Conservation (phyloP, 345 rosid species). For the Zanthoxylum bungeanum region DNA sequence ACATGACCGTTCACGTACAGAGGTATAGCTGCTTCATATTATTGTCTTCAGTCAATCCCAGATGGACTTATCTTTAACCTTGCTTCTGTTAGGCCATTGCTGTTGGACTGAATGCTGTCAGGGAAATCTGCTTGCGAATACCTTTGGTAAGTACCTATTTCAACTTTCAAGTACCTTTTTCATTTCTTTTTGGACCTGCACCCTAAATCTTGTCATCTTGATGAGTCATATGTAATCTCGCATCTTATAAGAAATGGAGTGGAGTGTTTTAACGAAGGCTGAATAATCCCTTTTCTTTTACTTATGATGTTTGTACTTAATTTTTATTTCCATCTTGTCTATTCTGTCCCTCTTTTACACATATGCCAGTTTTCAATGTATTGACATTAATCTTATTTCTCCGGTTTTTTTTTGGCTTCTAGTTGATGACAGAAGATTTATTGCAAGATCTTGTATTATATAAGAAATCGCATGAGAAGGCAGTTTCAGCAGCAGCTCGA, state of each 20-base stretch:
- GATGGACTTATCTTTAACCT: constrained; percentile 6
- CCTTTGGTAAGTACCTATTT: constrained; percentile 63
- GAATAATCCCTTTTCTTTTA: not conserved
- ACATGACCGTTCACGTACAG: constrained; percentile 86
- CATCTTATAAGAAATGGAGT: not conserved
- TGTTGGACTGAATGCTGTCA: constrained; percentile 79
- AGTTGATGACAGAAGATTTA: constrained; percentile 96
- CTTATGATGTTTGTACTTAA: not conserved
- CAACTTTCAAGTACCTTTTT: not conserved
- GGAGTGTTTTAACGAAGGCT: not conserved
- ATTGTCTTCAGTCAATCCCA: not conserved
- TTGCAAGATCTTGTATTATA: constrained; percentile 90
- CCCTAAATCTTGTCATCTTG: not conserved
- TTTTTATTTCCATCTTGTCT: not conserved
- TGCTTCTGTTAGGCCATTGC: constrained; percentile 67
- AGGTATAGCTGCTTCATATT: constrained; percentile 39
- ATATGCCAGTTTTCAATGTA: not conserved
- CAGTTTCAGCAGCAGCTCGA: constrained; percentile 81
- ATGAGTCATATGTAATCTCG: not conserved
- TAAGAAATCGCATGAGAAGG: constrained; percentile 87
- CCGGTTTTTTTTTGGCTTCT: constrained; percentile 21
- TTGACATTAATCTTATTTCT: not conserved
- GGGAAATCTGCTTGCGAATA: constrained; percentile 94
- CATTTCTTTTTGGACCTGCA: not conserved
- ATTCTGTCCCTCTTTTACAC: not conserved